Base-by-base conservation (phyloP, 257 asterid genomes). In the Lantana camara region DNA sequence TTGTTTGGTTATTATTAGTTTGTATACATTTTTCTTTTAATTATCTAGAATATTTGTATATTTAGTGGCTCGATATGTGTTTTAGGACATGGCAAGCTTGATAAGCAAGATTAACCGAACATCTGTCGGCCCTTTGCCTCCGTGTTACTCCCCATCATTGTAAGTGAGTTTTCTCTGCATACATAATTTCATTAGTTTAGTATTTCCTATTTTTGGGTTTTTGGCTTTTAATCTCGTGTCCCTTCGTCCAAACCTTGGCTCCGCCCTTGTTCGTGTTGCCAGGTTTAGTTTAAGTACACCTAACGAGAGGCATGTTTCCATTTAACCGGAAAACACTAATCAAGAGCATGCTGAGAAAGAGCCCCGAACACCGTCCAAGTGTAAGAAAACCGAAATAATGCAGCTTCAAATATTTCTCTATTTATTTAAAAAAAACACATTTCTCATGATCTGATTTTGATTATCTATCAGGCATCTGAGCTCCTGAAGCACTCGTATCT, bases 31-130 rank as follows among this genome's bases (percentile, higher is more conserved):
- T 27, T 27, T 27, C 32, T 2, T 27, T 27, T 27, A 27, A 27
- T 27, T n/a, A n/a, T 27, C 32, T 2, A 27, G 32, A 2, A 27
- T 5, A 27, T 27, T 27, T 27, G 5, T 27, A 27, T 27, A 27
- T 5, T 27, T 27, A 27, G 5, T 27, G 2, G 32, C 57, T 47
- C 65, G 16, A 16, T 62, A n/a, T 70, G 21, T 78, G 68, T 79
- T 83, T 55, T 80, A 94, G 99, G 97, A 94, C 79, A 94, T 94
- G 99, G 99, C 97, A 9, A 96, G 99, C 67, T 67, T 94, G 49
- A 91, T 94, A 74, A 94, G 99, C 82, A 94, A 94, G 83, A 88
- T 94, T 53, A 91, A 94, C 68, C 77, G 99, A 72, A 88, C 98
- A 24, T 94, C 96, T 16, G 88, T 94, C 20, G 99, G 99, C 61